Conservation (phyloP, 192 early-diverging fungal genomes). For the Rhizoclosmatium sp. region DNA sequence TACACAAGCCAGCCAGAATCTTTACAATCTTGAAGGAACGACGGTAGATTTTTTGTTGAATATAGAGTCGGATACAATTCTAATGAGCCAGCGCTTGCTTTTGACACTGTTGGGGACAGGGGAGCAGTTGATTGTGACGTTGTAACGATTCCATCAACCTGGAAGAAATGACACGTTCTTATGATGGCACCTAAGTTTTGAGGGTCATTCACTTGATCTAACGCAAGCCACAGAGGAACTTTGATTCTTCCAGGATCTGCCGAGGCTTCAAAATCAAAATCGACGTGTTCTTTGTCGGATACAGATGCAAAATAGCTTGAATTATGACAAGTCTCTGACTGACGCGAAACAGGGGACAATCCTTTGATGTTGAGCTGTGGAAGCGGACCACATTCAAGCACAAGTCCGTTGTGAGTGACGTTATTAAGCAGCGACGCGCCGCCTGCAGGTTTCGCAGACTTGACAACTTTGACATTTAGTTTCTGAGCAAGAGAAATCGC, state of each 20-base stretch:
- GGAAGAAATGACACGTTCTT: constrained; percentile 69
- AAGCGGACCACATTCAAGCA: constrained; percentile 31
- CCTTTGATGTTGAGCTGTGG: background rate
- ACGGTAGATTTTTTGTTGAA: constrained; percentile 57
- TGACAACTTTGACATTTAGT: constrained; percentile 19
- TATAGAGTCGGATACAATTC: constrained; percentile 63
- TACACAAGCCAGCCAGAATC: constrained; percentile 38
- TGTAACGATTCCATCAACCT: constrained; percentile 70
- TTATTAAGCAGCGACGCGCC: background rate
- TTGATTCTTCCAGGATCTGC: constrained; percentile 45
- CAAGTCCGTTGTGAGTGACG: constrained; percentile 22
- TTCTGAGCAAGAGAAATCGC: background rate
- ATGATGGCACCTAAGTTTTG: constrained; percentile 79
- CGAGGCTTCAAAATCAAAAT: constrained; percentile 37
- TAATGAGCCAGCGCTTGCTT: constrained; percentile 74
- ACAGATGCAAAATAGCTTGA: background rate
- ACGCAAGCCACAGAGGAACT: constrained; percentile 8
- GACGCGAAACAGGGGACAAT: background rate
- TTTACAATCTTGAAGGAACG: constrained; percentile 55
- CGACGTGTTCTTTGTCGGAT: constrained; percentile 17
- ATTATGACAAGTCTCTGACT: background rate
- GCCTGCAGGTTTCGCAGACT: background rate
- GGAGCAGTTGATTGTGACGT: constrained; percentile 61
- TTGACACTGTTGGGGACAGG: constrained; percentile 66
- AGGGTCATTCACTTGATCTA: constrained; percentile 12